A percentile compares a stretch with the other conserved stretches of the same genome.
Conservation (phyloP, 352 stramenopile species). For the Pythium phragmitis region DNA sequence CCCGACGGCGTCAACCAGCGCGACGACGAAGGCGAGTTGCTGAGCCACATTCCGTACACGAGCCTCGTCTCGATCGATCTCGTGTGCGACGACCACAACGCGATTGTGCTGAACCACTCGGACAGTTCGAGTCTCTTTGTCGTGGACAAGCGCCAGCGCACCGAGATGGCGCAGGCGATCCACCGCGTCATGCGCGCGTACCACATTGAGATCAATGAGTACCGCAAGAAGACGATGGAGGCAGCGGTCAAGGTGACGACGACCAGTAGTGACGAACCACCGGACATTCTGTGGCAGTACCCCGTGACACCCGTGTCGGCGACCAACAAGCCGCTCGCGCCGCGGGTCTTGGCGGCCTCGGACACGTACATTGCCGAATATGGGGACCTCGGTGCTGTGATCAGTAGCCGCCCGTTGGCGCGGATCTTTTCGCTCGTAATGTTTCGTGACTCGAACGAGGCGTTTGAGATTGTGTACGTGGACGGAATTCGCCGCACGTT, state of each 20-base stretch:
- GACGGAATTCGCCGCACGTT: constrained; percentile 75
- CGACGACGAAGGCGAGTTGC: constrained; percentile 70
- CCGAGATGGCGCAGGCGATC: constrained; percentile 70
- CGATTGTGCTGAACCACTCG: constrained; percentile 73
- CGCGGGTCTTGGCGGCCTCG: constrained; percentile 57
- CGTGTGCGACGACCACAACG: constrained; percentile 72
- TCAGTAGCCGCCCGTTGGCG: constrained; percentile 67
- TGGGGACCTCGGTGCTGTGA: constrained; percentile 44
- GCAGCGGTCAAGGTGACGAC: constrained; percentile 49
- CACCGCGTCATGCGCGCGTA: constrained; percentile 72
- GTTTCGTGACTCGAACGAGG: constrained; percentile 55
- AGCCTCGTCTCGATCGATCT: constrained; percentile 82
- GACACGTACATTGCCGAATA: constrained; percentile 74
- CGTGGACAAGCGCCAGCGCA: constrained; percentile 54
- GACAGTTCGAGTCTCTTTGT: constrained; percentile 84
- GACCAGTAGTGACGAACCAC: constrained; percentile 21
- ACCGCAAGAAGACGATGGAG: constrained; percentile 79
- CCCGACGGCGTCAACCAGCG: constrained; percentile 77
- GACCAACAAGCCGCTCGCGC: constrained; percentile 35
- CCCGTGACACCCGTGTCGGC: constrained; percentile 61
- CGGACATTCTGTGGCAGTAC: constrained; percentile 66
- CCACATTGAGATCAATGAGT: constrained; percentile 82
- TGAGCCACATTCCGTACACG: constrained; percentile 81
- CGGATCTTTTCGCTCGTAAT: constrained; percentile 73
- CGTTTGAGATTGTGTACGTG: constrained; percentile 76